Percentiles rank a stretch among this genome's conserved stretches.
phyloP scores from a whole-genome alignment of 129 eudicot genomes.

The Pulicaria dysenterica region DNA sequence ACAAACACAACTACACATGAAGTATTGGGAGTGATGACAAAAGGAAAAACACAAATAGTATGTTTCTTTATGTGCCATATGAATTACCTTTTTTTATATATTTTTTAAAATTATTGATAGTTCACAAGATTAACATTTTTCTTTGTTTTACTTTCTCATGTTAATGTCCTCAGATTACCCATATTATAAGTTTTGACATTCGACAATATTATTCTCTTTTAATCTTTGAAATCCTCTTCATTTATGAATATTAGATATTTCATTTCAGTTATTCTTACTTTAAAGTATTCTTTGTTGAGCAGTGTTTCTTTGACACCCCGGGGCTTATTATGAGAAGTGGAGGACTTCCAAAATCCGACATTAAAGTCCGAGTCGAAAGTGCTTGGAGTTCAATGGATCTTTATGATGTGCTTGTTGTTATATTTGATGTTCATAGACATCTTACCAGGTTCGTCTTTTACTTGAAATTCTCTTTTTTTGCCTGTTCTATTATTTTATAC shows the following conservation, averaged over 20 bases:
- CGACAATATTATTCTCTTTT: background rate
- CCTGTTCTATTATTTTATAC: background rate
- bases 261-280: slow-evolving; percentile 12
- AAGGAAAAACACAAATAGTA: slow-evolving; percentile 91
- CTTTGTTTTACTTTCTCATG: background rate
- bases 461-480: slow-evolving; percentile 3
- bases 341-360: slow-evolving; percentile 76
- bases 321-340: slow-evolving; percentile 75
- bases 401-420: slow-evolving; percentile 75
- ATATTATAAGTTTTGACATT: background rate
- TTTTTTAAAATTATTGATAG: background rate
- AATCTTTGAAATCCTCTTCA: background rate
- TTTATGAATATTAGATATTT: slow-evolving; percentile 1
- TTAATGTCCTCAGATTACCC: slow-evolving; percentile 7
- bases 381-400: slow-evolving; percentile 81
- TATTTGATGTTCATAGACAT: slow-evolving; percentile 95
- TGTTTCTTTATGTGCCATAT: slow-evolving; percentile 24
- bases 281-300: slow-evolving; percentile 34
- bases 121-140: slow-evolving; percentile 7
- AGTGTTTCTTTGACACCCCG: slow-evolving; percentile 99
- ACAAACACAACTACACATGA: slow-evolving; percentile 90
- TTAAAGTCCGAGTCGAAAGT: slow-evolving; percentile 73
- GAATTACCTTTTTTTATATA: background rate
- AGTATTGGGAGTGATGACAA: slow-evolving; percentile 90
- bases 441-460: slow-evolving; percentile 65